Evolutionary conservation across 768 basidiomycete species (phyloP).

Genomic region (Termitomyces titanicus): DNA sequence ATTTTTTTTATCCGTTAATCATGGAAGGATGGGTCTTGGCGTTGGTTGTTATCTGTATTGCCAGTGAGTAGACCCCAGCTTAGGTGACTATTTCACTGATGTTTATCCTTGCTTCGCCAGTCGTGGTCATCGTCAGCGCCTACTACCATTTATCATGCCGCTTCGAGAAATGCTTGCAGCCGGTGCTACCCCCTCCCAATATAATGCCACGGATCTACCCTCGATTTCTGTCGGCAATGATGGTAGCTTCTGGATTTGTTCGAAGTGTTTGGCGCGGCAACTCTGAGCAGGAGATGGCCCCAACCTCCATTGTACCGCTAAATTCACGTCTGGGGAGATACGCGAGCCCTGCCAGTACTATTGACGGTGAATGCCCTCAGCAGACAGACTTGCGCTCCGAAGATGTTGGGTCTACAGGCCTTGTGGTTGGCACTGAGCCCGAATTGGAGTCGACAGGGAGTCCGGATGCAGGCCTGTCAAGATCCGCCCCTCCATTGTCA

Average conservation of each 20-base stretch:
- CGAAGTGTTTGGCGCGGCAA: background rate
- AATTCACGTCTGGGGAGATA: background rate
- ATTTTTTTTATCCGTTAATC: background rate
- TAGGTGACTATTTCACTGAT: background rate
- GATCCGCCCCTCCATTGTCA: background rate
- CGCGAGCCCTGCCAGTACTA: background rate
- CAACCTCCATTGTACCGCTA: background rate
- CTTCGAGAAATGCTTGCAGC: background rate
- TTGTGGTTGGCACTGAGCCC: background rate
- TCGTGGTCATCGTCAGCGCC: background rate
- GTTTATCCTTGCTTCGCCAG: background rate
- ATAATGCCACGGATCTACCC: background rate
- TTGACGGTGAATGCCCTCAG: background rate
- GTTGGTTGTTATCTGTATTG: background rate
- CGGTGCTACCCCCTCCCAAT: too few relatives aligned
- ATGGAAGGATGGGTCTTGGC: background rate
- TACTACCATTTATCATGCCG: background rate
- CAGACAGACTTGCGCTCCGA: background rate
- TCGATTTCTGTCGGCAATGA: background rate
- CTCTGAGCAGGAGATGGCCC: background rate
- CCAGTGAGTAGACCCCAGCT: background rate
- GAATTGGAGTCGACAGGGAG: too few relatives aligned
- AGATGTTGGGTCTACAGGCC: too few relatives aligned
- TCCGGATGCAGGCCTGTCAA: background rate
- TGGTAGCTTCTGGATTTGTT: too few relatives aligned